A percentile compares a stretch with the other conserved stretches of the same genome.
Evolutionary conservation across 2,329 filamentous ascomycete genomes (phyloP).

Genomic region (Colletotrichum kahawae): DNA sequence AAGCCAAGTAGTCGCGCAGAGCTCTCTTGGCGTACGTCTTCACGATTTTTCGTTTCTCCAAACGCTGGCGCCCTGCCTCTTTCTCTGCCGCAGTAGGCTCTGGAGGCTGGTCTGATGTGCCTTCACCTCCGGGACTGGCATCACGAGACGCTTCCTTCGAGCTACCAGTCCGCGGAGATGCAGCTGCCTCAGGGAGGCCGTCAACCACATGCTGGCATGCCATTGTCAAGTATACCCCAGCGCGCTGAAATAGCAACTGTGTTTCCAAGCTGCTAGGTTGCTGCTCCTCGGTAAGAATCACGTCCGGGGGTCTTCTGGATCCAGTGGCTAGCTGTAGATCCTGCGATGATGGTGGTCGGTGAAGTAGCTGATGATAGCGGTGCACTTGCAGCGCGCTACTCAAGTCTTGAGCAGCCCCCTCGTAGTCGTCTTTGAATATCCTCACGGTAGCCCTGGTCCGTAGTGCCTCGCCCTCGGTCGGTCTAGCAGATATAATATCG

Average conservation of each 20-base stretch:
- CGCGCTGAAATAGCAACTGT: constrained; percentile 79
- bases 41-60: constrained; percentile 68
- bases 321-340: constrained; percentile 46
- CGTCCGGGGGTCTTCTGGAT: constrained; percentile 34
- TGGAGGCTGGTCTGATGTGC: not conserved
- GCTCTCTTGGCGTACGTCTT: constrained; percentile 78
- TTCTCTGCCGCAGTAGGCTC: constrained; percentile 46
- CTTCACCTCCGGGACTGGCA: not conserved
- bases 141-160: not conserved
- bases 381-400: constrained; percentile 66
- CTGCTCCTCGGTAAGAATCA: constrained; percentile 43
- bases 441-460: constrained; percentile 77
- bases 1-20: constrained; percentile 75
- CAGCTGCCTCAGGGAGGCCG: constrained; percentile 45
- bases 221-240: constrained; percentile 72
- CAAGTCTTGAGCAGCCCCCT: constrained; percentile 73
- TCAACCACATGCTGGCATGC: constrained; percentile 69
- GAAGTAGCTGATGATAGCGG: constrained; percentile 58
- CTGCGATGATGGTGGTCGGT: constrained; percentile 48
- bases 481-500: constrained; percentile 68
- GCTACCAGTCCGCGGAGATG: not conserved
- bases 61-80: constrained; percentile 39
- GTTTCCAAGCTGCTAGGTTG: constrained; percentile 78
- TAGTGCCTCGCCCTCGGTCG: constrained; percentile 69
- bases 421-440: constrained; percentile 76